Conservation (phyloP, 441 rosid species). For the Sinapis alba region DNA sequence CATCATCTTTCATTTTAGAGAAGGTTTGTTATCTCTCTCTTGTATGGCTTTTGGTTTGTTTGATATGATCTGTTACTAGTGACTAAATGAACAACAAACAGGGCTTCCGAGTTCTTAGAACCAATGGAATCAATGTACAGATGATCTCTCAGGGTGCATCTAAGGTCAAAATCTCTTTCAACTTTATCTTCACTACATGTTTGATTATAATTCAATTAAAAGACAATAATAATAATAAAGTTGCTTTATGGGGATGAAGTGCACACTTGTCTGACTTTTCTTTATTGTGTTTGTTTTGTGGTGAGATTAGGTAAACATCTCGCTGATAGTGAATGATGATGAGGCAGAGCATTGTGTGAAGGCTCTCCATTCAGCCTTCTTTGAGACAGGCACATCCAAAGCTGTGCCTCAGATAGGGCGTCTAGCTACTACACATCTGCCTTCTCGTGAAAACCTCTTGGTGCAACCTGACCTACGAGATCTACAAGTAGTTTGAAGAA, state of each 20-base stretch:
- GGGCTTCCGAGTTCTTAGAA: constrained; percentile 77
- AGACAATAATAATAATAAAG: not conserved
- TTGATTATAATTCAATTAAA: not conserved
- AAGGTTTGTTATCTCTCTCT: constrained; percentile 52
- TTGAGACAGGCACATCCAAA: constrained; percentile 43
- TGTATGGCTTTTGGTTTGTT: not conserved
- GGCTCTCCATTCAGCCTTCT: constrained; percentile 76
- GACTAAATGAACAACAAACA: constrained; percentile 41
- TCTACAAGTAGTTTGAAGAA: constrained; percentile 5
- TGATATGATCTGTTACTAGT: not conserved
- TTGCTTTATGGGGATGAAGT: not conserved
- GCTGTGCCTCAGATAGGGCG: not conserved
- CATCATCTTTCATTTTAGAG: constrained; percentile 86
- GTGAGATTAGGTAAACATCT: constrained; percentile 72
- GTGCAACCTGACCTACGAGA: not conserved
- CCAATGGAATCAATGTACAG: constrained; percentile 83
- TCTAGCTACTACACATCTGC: not conserved
- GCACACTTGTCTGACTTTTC: constrained; percentile 7
- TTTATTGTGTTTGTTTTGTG: not conserved
- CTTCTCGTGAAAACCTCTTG: not conserved
- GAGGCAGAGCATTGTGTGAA: constrained; percentile 82
- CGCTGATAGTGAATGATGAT: constrained; percentile 74
- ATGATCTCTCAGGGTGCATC: constrained; percentile 98
- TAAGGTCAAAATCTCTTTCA: constrained; percentile 50
- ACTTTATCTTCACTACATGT: not conserved